phyloP scores from a whole-genome alignment of 441 rosid species.

The Gossypium laxum region DNA sequence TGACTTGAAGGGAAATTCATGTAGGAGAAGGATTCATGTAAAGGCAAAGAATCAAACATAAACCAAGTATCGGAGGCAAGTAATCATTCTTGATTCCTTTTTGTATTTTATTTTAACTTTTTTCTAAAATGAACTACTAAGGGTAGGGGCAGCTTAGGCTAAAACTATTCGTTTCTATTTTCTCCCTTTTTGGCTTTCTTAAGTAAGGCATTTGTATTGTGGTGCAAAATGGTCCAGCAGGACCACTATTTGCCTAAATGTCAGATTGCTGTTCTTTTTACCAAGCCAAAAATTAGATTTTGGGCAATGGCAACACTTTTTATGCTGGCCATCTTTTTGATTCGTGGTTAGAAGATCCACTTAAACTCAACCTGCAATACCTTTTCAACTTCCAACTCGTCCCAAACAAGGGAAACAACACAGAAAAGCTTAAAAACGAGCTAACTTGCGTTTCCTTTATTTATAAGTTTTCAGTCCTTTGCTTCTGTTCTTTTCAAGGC shows the following conservation, averaged over 20 bases:
- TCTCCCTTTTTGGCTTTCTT: neutral
- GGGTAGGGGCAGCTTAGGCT: neutral
- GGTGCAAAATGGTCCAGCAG: neutral
- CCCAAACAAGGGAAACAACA: neutral
- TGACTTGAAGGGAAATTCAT: conserved; percentile 51
- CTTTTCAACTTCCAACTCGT: neutral
- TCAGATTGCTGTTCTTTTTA: neutral
- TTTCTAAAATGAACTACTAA: neutral
- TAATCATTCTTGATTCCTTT: conserved; percentile 30
- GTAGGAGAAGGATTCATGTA: conserved; percentile 57
- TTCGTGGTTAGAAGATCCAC: too few relatives aligned
- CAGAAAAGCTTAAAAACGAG: too few relatives aligned
- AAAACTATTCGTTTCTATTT: neutral
- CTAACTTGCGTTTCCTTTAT: neutral
- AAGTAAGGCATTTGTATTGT: neutral
- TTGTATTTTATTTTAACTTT: neutral
- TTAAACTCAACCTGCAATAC: too few relatives aligned
- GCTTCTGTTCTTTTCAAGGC: neutral
- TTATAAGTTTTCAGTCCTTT: neutral
- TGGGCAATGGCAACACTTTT: neutral
- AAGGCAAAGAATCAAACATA: conserved; percentile 52
- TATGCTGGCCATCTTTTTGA: neutral
- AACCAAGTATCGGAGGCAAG: conserved; percentile 47
- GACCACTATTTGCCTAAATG: neutral
- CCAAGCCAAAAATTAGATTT: neutral